Percentiles rank a stretch among this genome's conserved stretches.
These are phyloP conservation scores for Thecaphora thlaspeos DNA, from an alignment of 1,284 basidiomycete genomes.

Conservation along the genomic window DNA sequence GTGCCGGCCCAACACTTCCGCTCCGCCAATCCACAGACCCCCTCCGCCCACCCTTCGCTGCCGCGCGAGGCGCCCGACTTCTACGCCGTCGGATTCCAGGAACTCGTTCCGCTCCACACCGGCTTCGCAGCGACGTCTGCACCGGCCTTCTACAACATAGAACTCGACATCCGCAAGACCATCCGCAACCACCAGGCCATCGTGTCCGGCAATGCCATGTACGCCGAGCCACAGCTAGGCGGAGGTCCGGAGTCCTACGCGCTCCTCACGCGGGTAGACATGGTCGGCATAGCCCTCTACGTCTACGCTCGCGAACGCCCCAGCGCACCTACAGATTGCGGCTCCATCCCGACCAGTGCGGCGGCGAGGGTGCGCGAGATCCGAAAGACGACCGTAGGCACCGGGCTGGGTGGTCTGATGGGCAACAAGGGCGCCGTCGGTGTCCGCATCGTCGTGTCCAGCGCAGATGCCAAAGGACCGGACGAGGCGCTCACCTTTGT, in stretches of 20 bases:
- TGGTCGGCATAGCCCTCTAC: conserved; percentile 59
- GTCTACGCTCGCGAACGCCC: conserved; percentile 73
- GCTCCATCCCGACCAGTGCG: conserved; percentile 67
- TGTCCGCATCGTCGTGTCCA: conserved; percentile 72
- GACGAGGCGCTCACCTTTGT: conserved; percentile 71
- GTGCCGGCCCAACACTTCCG: conserved; percentile 19
- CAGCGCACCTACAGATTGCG: conserved; percentile 68
- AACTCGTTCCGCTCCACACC: conserved; percentile 71
- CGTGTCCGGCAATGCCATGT: conserved; percentile 42
- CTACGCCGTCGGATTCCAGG: conserved; percentile 84
- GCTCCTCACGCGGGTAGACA: conserved; percentile 37
- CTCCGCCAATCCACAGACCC: conserved; percentile 25
- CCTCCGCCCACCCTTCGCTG: conserved; percentile 22
- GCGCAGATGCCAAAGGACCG: conserved; percentile 23
- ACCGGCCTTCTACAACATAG: conserved; percentile 66
- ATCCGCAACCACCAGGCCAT: conserved; percentile 56
- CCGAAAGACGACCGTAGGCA: conserved; percentile 49
- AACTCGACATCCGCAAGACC: conserved; percentile 61
- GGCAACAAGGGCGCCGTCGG: conserved; percentile 96
- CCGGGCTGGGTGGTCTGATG: conserved; percentile 63
- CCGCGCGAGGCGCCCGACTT: conserved; percentile 64
- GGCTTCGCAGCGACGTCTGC: conserved; percentile 60
- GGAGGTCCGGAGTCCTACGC: conserved; percentile 54
- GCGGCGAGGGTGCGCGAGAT: conserved; percentile 51
- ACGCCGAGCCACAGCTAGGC: conserved; percentile 45